Evolutionary conservation across 441 rosid species (phyloP).

Genomic region (Metrosideros polymorpha): DNA sequence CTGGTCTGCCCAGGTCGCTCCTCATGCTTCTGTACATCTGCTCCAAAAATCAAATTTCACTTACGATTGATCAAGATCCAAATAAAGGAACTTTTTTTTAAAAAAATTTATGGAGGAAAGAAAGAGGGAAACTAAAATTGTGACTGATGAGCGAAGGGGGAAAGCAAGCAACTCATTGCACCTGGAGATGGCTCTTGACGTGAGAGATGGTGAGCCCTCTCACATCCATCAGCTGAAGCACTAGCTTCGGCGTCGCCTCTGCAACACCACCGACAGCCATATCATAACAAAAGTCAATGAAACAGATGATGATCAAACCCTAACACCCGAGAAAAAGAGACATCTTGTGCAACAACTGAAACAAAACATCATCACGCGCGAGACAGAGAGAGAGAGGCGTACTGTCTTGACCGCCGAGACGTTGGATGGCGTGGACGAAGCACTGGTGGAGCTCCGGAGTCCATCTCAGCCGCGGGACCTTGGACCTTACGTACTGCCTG

Average conservation of each 20-base stretch:
- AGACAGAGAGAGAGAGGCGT: conserved; percentile 1
- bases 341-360: background rate
- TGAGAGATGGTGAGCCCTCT: conserved; percentile 95
- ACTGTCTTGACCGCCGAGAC: conserved; percentile 90
- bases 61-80: background rate
- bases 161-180: background rate
- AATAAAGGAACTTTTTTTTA: background rate
- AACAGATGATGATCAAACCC: background rate
- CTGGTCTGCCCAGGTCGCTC: conserved; percentile 38
- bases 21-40: conserved; percentile 85
- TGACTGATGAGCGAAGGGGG: background rate
- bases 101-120: background rate
- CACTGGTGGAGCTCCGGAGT: conserved; percentile 93
- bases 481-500: conserved; percentile 84
- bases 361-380: background rate
- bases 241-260: conserved; percentile 98
- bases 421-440: conserved; percentile 77
- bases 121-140: background rate
- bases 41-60: background rate
- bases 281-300: background rate
- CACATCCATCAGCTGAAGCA: conserved; percentile 93
- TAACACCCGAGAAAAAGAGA: background rate
- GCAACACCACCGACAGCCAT: background rate
- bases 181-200: conserved; percentile 99
- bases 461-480: conserved; percentile 91